Conservation (phyloP, 2,329 filamentous ascomycete species). For the Arachnomyces sp. region DNA sequence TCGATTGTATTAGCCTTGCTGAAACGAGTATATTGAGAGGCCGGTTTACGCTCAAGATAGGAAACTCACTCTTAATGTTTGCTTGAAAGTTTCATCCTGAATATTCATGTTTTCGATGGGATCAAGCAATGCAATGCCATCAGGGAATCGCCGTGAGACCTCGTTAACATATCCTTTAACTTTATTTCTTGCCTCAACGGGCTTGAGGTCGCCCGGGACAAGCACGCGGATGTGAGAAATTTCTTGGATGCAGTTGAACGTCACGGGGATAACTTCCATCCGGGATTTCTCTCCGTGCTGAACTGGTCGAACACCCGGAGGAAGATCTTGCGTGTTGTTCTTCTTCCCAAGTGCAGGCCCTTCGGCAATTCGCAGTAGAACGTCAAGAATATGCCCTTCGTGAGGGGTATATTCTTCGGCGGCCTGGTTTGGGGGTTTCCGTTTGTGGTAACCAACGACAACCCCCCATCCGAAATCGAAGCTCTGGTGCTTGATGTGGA, state of each 20-base stretch:
- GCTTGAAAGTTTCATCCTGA: constrained; percentile 85
- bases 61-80: constrained; percentile 57
- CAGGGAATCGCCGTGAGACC: constrained; percentile 78
- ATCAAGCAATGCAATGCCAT: constrained; percentile 80
- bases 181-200: constrained; percentile 58
- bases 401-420: constrained; percentile 62
- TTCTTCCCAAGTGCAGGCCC: constrained; percentile 45
- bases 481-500: constrained; percentile 72
- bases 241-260: constrained; percentile 75
- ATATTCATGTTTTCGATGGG: constrained; percentile 97
- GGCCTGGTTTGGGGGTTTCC: constrained; percentile 58
- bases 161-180: constrained; percentile 64
- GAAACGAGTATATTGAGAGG: neutral
- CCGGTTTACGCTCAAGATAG: too few relatives aligned
- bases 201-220: constrained; percentile 67
- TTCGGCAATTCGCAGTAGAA: constrained; percentile 59
- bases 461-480: constrained; percentile 93
- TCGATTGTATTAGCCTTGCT: constrained; percentile 13
- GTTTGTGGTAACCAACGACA: constrained; percentile 63
- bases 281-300: constrained; percentile 56
- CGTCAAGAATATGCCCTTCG: constrained; percentile 73
- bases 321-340: constrained; percentile 55
- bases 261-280: constrained; percentile 76
- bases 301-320: constrained; percentile 53
- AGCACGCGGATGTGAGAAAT: constrained; percentile 79